Evolutionary conservation across 208 protist genomes (phyloP), one percentile per base, ranked within the genome.

Genomic region (Crithidia fasciculata): DNA sequence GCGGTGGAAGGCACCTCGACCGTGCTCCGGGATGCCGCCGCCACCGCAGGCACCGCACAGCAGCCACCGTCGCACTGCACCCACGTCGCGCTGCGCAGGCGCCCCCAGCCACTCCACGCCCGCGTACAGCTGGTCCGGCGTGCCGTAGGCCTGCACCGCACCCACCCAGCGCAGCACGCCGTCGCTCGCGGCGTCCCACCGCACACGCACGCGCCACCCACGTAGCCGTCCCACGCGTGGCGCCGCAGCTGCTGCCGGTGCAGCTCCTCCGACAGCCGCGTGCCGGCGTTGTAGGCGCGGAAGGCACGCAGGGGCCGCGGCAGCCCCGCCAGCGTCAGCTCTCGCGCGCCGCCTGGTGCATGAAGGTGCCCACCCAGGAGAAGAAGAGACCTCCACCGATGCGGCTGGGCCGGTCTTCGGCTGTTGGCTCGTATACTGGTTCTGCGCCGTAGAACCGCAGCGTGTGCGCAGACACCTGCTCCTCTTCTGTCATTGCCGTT

Each of bases 131-230:
- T 81, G 62, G 41, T 63, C 37, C 16, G 68, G 74, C 13, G 55
- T 72, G 36, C 74, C 74, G 66, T 75, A 76, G 72, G 84, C 76
- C 78, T 86, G 84, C 59, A 74, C 74, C n/a, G 63, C 52, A 8
- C 87, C 87, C 15, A 92, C 73, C 80, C 81, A 92, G 28, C 80
- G 78, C 69, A 92, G 79, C 65, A 77, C 74, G 47, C 82, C 64
- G 54, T 63, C 58, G 69, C 56, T 71, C 52, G 62, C 72, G 7
- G 57, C 45, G 61, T 80, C 82, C 28, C 63, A 45, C 50, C 40
- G 45, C 68, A 77, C 73, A 15, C 43, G 41, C 45, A 87, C 77
- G 28, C 59, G 40, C 37, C 53, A 13, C 77, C 84, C 40, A 81
- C 64, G 67, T 78, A 84, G 54, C 53, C 65, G 52, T 83, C 77